These are phyloP conservation scores for Solanum corneliomulleri DNA, from an alignment of 257 asterid species.

Conservation along the genomic window DNA sequence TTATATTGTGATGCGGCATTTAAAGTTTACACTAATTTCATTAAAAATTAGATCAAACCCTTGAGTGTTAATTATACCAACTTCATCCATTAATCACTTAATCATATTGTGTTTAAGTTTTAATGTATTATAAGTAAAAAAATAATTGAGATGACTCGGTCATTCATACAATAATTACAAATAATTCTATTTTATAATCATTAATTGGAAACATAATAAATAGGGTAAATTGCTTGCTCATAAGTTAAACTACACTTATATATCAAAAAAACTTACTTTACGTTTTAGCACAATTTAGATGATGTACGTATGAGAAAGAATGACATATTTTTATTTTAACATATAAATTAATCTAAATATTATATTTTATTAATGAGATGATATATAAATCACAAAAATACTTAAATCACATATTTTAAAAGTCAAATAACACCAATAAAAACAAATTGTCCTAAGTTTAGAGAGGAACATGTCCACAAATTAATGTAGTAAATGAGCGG, in stretches of 20 bases:
- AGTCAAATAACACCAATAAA: not conserved
- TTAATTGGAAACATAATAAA: not conserved
- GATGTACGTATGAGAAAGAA: not conserved
- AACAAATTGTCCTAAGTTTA: not conserved
- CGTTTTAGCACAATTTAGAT: not conserved
- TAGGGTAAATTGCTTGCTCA: not conserved
- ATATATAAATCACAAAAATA: too few species aligned
- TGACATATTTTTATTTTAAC: too few species aligned
- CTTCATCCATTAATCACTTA: not conserved
- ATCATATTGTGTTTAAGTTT: not conserved
- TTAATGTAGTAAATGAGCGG: not conserved
- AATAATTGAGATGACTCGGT: not conserved
- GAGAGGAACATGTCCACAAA: not conserved
- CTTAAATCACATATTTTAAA: too few species aligned
- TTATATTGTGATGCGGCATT: not conserved
- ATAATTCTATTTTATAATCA: not conserved
- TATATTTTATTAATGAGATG: too few species aligned
- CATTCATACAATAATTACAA: not conserved
- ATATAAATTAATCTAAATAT: too few species aligned
- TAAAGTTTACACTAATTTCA: not conserved
- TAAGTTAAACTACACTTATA: not conserved
- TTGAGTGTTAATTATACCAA: not conserved
- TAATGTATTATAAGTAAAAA: not conserved
- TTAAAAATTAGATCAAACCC: not conserved
- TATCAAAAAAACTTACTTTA: not conserved